These are phyloP conservation scores for Juncus effusus DNA, from an alignment of 176 grass and related monocot species.

Conservation along the genomic window DNA sequence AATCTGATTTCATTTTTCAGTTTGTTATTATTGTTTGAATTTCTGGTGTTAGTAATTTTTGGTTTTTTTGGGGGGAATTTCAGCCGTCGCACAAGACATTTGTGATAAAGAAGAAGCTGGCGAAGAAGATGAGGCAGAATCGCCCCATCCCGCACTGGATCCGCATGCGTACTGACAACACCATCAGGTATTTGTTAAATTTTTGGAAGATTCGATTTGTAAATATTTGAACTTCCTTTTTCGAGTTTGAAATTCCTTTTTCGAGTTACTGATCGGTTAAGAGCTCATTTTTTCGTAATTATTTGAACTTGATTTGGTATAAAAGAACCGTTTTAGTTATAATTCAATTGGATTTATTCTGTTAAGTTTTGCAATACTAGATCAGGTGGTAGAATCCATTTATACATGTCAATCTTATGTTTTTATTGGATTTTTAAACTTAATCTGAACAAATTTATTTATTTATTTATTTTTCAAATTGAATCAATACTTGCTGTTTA, in stretches of 20 bases:
- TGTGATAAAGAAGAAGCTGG: constrained; percentile 38
- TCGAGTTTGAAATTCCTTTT: background rate
- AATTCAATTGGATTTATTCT: too few relatives aligned
- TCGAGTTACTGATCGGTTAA: too few relatives aligned
- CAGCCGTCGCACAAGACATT: constrained; percentile 47
- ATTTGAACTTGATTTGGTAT: too few relatives aligned
- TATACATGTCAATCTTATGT: background rate
- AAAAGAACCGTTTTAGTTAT: too few relatives aligned
- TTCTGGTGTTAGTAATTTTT: background rate
- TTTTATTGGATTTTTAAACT: constrained; percentile 5
- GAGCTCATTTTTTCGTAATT: too few relatives aligned
- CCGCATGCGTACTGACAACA: constrained; percentile 45
- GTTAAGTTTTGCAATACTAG: too few relatives aligned
- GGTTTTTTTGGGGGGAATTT: background rate
- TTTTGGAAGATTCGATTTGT: background rate
- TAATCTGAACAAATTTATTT: background rate
- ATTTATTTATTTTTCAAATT: background rate
- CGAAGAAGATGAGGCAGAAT: constrained; percentile 49
- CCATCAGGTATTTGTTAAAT: constrained; percentile 27
- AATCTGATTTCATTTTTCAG: too few relatives aligned
- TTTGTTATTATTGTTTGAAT: too few relatives aligned
- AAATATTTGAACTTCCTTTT: background rate
- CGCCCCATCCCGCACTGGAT: constrained; percentile 45
- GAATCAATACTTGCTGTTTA: too few relatives aligned
- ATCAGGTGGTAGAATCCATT: too few relatives aligned